phyloP scores from a whole-genome alignment of 768 basidiomycete genomes.

The Lactarius vividus region DNA sequence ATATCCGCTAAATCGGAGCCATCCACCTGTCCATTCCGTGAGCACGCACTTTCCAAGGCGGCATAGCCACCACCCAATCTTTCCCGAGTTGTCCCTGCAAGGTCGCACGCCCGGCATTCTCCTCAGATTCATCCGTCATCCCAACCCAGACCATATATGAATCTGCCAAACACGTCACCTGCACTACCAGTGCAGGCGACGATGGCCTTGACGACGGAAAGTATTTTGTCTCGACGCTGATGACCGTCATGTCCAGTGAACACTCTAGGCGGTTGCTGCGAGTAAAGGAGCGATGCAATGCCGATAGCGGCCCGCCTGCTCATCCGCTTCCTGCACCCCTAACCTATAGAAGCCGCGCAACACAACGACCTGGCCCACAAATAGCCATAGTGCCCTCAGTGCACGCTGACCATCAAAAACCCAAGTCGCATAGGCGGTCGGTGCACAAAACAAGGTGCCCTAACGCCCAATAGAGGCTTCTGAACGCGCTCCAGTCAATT shows the following conservation, averaged over 20 bases:
- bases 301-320: conserved; percentile 10
- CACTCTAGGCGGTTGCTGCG: not conserved
- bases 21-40: conserved; percentile 5
- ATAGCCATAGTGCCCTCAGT: not conserved
- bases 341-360: not conserved
- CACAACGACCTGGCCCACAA: not conserved
- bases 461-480: not conserved
- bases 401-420: not conserved
- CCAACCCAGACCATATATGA: conserved; percentile 87
- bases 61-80: conserved; percentile 88
- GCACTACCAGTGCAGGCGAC: conserved; percentile 59
- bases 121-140: conserved; percentile 45
- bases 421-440: not conserved
- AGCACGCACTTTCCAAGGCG: conserved; percentile 40
- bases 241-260: conserved; percentile 25
- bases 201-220: conserved; percentile 49
- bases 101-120: conserved; percentile 38
- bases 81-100: conserved; percentile 55
- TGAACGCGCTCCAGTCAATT: not conserved
- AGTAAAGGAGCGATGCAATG: not conserved
- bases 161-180: conserved; percentile 62
- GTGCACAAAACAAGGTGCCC: not conserved
- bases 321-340: not conserved
- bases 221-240: conserved; percentile 49
- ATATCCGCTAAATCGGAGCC: conserved; percentile 3